Evolutionary conservation across 108 stramenopile genomes (phyloP).

Genomic region (Fistulifera pelliculosa): DNA sequence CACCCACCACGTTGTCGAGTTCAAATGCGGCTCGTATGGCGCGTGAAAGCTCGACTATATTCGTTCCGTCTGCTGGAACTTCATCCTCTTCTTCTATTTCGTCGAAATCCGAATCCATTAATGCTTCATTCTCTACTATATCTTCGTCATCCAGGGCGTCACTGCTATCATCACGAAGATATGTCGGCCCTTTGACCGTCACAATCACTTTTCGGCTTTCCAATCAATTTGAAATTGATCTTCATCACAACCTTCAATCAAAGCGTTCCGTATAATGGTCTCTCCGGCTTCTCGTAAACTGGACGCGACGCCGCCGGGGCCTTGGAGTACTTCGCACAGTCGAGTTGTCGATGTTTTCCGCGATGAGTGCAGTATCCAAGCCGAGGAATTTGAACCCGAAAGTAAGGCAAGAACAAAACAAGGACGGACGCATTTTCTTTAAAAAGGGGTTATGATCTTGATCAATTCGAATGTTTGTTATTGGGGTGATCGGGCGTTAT

Average conservation of each 20-base stretch:
- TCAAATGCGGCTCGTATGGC: constrained; percentile 54
- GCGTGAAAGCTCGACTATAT: constrained; percentile 32
- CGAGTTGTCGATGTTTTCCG: no score
- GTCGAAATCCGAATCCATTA: background rate
- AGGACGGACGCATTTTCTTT: no score
- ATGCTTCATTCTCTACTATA: constrained; percentile 1
- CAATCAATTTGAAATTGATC: constrained; percentile 42
- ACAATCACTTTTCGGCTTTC: constrained; percentile 49
- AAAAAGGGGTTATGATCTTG: no score
- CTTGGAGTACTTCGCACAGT: no score
- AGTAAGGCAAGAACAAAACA: no score
- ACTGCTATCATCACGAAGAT: constrained; percentile 4
- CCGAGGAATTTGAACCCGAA: no score
- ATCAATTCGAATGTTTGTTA: no score
- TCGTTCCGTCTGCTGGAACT: constrained; percentile 12
- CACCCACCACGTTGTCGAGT: constrained; percentile 24
- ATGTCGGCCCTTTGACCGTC: constrained; percentile 29
- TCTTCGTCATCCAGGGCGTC: constrained; percentile 20
- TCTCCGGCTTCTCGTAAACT: no score
- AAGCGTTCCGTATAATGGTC: background rate
- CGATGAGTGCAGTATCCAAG: no score
- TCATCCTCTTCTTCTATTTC: constrained; percentile 18
- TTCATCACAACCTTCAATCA: background rate
- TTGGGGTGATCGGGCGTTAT: no score
- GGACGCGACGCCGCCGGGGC: no score